phyloP scores from a whole-genome alignment of 192 early-diverging fungal genomes.

The Podila horticola region DNA sequence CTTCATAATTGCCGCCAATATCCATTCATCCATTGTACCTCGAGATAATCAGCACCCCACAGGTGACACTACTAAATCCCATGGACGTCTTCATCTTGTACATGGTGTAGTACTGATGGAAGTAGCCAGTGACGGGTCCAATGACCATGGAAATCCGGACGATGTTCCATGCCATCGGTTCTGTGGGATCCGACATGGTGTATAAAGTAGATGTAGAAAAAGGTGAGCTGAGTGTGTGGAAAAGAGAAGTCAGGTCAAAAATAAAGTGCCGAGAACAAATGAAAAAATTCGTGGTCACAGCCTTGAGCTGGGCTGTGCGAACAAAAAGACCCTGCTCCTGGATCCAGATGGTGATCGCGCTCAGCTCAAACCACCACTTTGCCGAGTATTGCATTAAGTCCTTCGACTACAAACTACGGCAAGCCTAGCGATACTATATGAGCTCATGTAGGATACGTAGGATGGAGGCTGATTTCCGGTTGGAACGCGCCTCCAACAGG shows the following conservation, averaged over 20 bases:
- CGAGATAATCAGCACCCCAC: constrained; percentile 62
- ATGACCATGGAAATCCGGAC: constrained; percentile 63
- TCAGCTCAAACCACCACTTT: too few relatives aligned
- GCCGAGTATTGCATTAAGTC: too few relatives aligned
- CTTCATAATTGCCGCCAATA: neutral
- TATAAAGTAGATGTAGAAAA: neutral
- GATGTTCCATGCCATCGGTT: constrained; percentile 38
- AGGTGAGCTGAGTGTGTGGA: neutral
- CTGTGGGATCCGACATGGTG: constrained; percentile 28
- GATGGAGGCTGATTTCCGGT: too few relatives aligned
- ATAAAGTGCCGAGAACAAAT: too few relatives aligned
- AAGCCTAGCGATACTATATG: too few relatives aligned
- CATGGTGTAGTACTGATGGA: constrained; percentile 65
- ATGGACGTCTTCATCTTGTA: constrained; percentile 56
- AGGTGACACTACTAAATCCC: constrained; percentile 66
- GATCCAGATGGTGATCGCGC: too few relatives aligned
- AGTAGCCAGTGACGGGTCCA: constrained; percentile 66
- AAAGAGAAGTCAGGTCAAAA: neutral
- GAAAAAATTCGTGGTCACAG: too few relatives aligned
- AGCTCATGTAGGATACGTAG: too few relatives aligned
- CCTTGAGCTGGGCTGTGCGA: too few relatives aligned
- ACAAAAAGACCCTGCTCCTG: too few relatives aligned
- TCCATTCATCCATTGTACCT: constrained; percentile 35
- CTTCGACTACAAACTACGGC: too few relatives aligned
- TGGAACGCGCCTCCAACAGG: too few relatives aligned